These are phyloP conservation scores for Lentinus tigrinus DNA, from an alignment of 768 basidiomycete genomes.

Conservation along the genomic window DNA sequence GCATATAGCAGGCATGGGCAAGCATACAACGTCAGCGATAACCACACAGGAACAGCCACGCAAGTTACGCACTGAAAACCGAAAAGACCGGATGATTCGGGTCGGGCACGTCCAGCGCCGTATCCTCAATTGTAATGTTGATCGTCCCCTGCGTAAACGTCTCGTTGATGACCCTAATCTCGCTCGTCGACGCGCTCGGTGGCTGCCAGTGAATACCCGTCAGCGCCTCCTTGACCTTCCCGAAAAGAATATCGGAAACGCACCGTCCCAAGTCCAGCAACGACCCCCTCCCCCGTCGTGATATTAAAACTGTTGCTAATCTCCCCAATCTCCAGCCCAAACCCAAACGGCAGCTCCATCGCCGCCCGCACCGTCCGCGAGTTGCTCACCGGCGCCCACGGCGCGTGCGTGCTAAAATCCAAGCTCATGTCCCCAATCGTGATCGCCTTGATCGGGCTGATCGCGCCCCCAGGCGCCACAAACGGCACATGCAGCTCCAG, in stretches of 20 bases:
- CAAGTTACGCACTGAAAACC: slow-evolving; percentile 49
- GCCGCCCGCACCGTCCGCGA: slow-evolving; percentile 60
- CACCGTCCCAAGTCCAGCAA: slow-evolving; percentile 64
- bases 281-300: slow-evolving; percentile 46
- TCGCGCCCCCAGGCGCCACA: slow-evolving; percentile 41
- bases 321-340: slow-evolving; percentile 52
- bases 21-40: too few species aligned
- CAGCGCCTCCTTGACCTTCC: too few species aligned
- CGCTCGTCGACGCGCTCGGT: slow-evolving; percentile 60
- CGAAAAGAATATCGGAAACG: too few species aligned
- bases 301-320: slow-evolving; percentile 70
- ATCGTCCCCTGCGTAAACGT: slow-evolving; percentile 62
- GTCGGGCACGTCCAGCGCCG: slow-evolving; percentile 48
- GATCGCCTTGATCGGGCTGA: slow-evolving; percentile 66
- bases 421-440: slow-evolving; percentile 59
- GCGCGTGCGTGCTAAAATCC: slow-evolving; percentile 47
- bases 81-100: slow-evolving; percentile 51
- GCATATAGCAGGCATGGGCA: too few species aligned
- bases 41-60: background rate
- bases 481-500: slow-evolving; percentile 66
- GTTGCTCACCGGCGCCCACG: slow-evolving; percentile 58
- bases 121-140: slow-evolving; percentile 59
- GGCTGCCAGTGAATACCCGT: slow-evolving; percentile 38
- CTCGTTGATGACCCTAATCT: slow-evolving; percentile 49
- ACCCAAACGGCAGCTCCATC: slow-evolving; percentile 72